Percentiles rank a stretch among this genome's conserved stretches.
phyloP scores from a whole-genome alignment of 768 basidiomycete species.

The Psilocybe azurescens region DNA sequence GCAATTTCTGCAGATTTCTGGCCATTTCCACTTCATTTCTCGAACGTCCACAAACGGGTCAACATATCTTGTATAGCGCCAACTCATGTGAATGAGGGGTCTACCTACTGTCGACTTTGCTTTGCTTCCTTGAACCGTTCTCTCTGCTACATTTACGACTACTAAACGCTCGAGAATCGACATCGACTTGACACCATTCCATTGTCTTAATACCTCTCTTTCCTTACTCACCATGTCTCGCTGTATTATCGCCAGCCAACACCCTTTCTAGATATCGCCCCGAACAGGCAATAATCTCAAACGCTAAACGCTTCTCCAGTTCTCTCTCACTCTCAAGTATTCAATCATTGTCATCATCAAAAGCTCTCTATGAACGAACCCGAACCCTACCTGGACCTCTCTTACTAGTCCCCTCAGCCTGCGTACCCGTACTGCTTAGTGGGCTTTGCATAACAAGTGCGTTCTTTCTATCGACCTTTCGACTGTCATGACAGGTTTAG shows the following conservation, averaged over 20 bases:
- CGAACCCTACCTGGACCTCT: conserved; percentile 27
- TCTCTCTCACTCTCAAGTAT: background rate
- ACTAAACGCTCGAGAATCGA: too few species aligned
- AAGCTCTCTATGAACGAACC: conserved; percentile 25
- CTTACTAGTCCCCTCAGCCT: conserved; percentile 30
- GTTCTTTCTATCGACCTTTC: conserved; percentile 78
- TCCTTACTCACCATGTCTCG: conserved; percentile 11
- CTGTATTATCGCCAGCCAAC: conserved; percentile 6
- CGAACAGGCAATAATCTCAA: background rate
- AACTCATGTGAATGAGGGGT: background rate
- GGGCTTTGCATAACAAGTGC: conserved; percentile 59
- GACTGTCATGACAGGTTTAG: conserved; percentile 86
- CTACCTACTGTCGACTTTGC: background rate
- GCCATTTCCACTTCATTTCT: background rate
- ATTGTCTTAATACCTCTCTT: too few species aligned
- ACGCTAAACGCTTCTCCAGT: conserved; percentile 5
- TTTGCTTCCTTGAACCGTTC: background rate
- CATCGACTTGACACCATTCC: background rate
- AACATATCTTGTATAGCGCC: background rate
- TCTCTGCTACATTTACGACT: background rate
- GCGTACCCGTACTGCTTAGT: conserved; percentile 13
- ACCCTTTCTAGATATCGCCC: conserved; percentile 3
- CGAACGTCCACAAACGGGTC: conserved; percentile 8
- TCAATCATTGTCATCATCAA: background rate
- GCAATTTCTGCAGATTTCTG: conserved; percentile 12